Evolutionary conservation across 2,329 filamentous ascomycete genomes (phyloP).

Genomic region (Bipolaris oryzae): DNA sequence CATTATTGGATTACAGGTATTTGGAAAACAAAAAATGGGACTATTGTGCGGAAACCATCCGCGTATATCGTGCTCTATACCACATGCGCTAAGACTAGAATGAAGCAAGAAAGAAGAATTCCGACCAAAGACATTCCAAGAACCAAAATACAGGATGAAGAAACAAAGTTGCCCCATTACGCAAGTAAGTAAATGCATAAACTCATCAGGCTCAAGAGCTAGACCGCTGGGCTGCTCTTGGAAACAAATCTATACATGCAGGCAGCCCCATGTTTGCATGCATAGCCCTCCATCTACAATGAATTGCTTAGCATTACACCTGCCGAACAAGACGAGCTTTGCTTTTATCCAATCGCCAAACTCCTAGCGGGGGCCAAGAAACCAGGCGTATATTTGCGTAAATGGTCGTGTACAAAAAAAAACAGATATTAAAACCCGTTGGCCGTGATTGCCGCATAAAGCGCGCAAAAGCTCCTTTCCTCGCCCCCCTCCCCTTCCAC

Average conservation of each 20-base stretch:
- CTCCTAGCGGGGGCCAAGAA: background rate
- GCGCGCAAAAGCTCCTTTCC: background rate
- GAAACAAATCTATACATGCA: background rate
- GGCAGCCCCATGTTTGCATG: background rate
- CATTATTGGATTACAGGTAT: constrained; percentile 1
- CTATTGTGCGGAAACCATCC: background rate
- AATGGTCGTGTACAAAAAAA: background rate
- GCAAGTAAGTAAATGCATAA: background rate
- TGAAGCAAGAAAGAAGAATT: background rate
- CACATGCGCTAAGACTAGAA: background rate
- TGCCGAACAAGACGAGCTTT: background rate
- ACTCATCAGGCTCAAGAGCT: background rate
- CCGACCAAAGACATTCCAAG: background rate
- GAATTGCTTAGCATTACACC: background rate
- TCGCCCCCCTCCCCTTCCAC: background rate
- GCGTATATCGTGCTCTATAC: constrained; percentile 1
- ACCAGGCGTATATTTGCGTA: background rate
- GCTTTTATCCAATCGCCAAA: constrained; percentile 3
- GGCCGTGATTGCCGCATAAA: constrained; percentile 6
- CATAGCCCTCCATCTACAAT: background rate
- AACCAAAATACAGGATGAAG: background rate
- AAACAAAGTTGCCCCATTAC: background rate
- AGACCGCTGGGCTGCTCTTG: background rate
- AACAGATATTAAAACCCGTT: background rate
- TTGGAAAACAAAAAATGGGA: background rate